phyloP scores from a whole-genome alignment of 352 stramenopile species.

The Phytophthora tubulina region DNA sequence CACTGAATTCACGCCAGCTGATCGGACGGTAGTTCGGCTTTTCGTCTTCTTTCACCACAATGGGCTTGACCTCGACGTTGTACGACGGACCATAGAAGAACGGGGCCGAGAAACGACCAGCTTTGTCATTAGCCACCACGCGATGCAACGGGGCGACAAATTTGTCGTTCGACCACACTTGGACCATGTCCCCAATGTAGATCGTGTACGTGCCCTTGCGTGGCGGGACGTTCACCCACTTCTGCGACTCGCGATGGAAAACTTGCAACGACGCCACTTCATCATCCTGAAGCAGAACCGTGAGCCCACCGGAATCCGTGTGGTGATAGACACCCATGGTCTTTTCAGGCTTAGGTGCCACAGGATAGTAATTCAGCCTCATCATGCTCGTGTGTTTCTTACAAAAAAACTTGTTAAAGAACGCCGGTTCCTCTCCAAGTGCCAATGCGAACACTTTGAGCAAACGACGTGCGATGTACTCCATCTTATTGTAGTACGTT shows the following conservation, averaged over 20 bases:
- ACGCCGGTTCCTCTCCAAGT: constrained; percentile 51
- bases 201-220: constrained; percentile 44
- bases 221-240: constrained; percentile 56
- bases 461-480: constrained; percentile 57
- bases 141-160: constrained; percentile 55
- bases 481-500: constrained; percentile 54
- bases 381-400: constrained; percentile 85
- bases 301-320: constrained; percentile 58
- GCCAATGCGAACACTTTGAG: constrained; percentile 63
- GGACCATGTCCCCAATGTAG: constrained; percentile 66
- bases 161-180: constrained; percentile 60
- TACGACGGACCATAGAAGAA: constrained; percentile 80
- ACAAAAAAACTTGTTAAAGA: constrained; percentile 67
- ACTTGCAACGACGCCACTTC: constrained; percentile 59
- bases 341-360: constrained; percentile 47
- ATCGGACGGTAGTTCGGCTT: constrained; percentile 70
- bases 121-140: constrained; percentile 45
- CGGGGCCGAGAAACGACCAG: constrained; percentile 56
- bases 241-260: constrained; percentile 48
- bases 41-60: constrained; percentile 45
- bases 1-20: constrained; percentile 88
- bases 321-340: constrained; percentile 66
- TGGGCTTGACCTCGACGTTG: constrained; percentile 59
- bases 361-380: constrained; percentile 93
- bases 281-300: constrained; percentile 63